phyloP scores from a whole-genome alignment of 2,329 filamentous ascomycete species.

The Geoglossum cookeanum region DNA sequence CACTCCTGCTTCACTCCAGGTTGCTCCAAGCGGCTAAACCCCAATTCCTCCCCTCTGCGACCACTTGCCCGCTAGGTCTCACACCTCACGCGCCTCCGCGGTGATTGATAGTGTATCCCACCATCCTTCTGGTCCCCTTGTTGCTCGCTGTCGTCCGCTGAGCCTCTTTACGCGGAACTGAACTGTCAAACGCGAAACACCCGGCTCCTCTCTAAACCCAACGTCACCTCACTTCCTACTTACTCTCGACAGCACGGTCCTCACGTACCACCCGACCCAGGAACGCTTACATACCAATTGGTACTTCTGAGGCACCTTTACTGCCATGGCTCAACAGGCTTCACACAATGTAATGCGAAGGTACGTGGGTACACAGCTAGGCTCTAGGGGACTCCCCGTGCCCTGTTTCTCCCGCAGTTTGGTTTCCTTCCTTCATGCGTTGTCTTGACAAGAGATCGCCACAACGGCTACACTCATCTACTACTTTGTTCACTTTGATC shows the following conservation, averaged over 20 bases:
- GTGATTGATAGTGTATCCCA: not conserved
- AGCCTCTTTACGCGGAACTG: not conserved
- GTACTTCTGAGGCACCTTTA: not conserved
- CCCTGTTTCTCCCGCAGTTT: not conserved
- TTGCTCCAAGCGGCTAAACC: too few species aligned
- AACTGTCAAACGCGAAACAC: not conserved
- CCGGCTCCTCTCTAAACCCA: not conserved
- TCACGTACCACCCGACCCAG: not conserved
- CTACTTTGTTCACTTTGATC: not conserved
- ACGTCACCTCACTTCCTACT: not conserved
- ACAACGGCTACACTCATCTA: not conserved
- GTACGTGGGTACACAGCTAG: slow-evolving; percentile 27
- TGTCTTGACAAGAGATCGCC: not conserved
- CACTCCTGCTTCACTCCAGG: not conserved
- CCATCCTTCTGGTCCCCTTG: not conserved
- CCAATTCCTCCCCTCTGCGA: not conserved
- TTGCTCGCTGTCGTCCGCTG: not conserved
- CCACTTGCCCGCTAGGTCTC: not conserved
- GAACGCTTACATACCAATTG: not conserved
- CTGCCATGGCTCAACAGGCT: slow-evolving; percentile 8
- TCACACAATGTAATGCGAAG: slow-evolving; percentile 43
- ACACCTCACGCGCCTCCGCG: not conserved
- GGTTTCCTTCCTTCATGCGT: not conserved
- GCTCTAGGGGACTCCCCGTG: not conserved
- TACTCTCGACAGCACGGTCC: not conserved